These are phyloP conservation scores for Dysphania ambrosioides DNA, from an alignment of 148 eudicot genomes.

Conservation along the genomic window DNA sequence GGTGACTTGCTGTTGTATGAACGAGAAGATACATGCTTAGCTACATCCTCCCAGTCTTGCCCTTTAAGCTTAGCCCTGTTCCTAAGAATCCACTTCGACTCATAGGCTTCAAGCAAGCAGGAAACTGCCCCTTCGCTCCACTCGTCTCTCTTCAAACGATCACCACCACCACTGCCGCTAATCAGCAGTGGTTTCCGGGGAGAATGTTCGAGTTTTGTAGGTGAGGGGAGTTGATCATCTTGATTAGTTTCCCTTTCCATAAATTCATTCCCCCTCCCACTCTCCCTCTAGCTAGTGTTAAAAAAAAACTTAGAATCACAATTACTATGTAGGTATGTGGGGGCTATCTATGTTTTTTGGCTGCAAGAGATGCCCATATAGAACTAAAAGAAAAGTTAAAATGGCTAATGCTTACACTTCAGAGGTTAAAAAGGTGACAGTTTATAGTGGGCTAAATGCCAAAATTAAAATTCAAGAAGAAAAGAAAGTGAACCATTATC, in stretches of 20 bases:
- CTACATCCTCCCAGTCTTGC: conserved; percentile 95
- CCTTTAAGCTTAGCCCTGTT: conserved; percentile 91
- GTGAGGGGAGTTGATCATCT: conserved; percentile 30
- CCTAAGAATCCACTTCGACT: conserved; percentile 73
- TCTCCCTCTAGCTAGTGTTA: conserved; percentile 1
- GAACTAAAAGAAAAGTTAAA: conserved; percentile 18
- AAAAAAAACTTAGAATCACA: conserved; percentile 9
- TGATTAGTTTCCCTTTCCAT: conserved; percentile 32
- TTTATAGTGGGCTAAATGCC: conserved; percentile 33
- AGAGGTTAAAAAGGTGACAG: conserved; percentile 29
- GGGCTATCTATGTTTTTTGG: conserved; percentile 13
- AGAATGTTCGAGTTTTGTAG: conserved; percentile 20
- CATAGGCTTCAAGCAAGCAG: conserved; percentile 73
- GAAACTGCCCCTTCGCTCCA: conserved; percentile 96
- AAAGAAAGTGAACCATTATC: conserved; percentile 43
- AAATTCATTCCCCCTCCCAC: conserved; percentile 3
- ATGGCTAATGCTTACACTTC: conserved; percentile 34
- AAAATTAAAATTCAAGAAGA: conserved; percentile 25
- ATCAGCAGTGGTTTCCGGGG: conserved; percentile 32
- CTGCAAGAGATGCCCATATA: conserved; percentile 31
- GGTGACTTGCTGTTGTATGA: conserved; percentile 48
- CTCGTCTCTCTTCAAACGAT: conserved; percentile 73
- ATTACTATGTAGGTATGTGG: conserved; percentile 27
- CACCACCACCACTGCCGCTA: conserved; percentile 30
- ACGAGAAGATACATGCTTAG: conserved; percentile 62